Evolutionary conservation across 1,284 basidiomycete genomes (phyloP).

Genomic region (Ganoderma multipileum): DNA sequence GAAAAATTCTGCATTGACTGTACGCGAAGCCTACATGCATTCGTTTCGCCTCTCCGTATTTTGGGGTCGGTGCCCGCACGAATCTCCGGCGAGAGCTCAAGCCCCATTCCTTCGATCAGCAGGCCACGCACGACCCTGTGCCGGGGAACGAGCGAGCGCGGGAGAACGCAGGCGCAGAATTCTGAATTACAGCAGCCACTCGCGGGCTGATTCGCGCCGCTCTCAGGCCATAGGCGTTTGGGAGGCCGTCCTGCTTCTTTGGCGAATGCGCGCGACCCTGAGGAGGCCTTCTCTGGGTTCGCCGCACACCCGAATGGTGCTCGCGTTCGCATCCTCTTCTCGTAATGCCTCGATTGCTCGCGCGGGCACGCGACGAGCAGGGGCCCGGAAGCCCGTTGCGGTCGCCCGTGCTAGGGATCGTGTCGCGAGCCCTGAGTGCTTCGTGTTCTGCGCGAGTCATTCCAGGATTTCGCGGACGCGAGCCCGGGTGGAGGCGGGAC

Average conservation of each 20-base stretch:
- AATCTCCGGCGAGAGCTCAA: slow-evolving; percentile 1
- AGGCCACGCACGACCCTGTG: neutral
- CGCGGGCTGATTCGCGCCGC: slow-evolving; percentile 4
- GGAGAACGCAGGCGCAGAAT: neutral
- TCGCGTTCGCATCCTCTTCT: neutral
- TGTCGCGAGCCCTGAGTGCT: neutral
- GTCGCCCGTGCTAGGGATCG: neutral
- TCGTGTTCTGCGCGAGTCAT: neutral
- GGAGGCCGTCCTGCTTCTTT: slow-evolving; percentile 3
- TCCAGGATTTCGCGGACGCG: neutral
- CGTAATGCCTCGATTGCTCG: neutral
- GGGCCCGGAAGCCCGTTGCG: neutral
- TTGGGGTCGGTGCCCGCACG: neutral
- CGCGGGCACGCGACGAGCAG: slow-evolving; percentile 2
- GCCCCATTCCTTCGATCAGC: neutral
- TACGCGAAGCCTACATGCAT: neutral
- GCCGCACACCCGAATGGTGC: neutral
- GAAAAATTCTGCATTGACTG: neutral
- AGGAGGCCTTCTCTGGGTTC: neutral
- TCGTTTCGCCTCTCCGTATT: neutral
- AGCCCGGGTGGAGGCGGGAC: neutral
- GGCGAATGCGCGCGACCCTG: neutral
- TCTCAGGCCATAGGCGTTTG: slow-evolving; percentile 10
- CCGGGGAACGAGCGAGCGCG: neutral
- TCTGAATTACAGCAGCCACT: neutral